phyloP scores from a whole-genome alignment of 2,329 filamentous ascomycete genomes.

The Graphilbum sp. region DNA sequence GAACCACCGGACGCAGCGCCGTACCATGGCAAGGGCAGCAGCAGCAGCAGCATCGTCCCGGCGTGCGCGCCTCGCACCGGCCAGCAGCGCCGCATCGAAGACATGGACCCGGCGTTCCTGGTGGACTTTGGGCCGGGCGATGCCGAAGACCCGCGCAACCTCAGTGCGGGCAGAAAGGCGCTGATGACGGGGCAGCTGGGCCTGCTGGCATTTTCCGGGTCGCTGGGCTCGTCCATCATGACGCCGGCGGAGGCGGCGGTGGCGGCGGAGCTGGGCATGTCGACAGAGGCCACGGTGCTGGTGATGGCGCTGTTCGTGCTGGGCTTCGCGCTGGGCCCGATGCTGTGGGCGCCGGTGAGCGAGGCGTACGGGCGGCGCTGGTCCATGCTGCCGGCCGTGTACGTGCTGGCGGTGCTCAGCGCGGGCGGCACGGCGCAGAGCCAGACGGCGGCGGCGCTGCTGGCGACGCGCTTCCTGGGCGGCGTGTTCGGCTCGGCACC shows the following conservation, averaged over 20 bases:
- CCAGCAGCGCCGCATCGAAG: neutral
- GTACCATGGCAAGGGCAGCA: too few species aligned
- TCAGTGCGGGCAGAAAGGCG: slow-evolving; percentile 22
- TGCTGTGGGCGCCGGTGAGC: slow-evolving; percentile 23
- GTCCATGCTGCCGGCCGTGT: slow-evolving; percentile 25
- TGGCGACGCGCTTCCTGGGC: slow-evolving; percentile 51
- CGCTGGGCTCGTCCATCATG: slow-evolving; percentile 32
- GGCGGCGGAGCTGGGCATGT: slow-evolving; percentile 23
- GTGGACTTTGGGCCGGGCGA: slow-evolving; percentile 15
- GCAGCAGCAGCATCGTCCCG: too few species aligned
- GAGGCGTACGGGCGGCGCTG: slow-evolving; percentile 28
- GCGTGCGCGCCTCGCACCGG: neutral
- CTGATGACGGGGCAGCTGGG: slow-evolving; percentile 31
- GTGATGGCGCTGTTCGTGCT: slow-evolving; percentile 27
- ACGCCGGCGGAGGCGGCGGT: slow-evolving; percentile 27
- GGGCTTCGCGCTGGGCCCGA: slow-evolving; percentile 22
- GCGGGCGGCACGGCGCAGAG: slow-evolving; percentile 22
- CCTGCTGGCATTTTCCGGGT: slow-evolving; percentile 31
- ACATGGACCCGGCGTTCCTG: slow-evolving; percentile 5
- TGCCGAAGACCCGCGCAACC: slow-evolving; percentile 29
- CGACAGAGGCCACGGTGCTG: slow-evolving; percentile 25
- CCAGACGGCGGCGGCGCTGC: slow-evolving; percentile 36
- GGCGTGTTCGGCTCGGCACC: slow-evolving; percentile 46
- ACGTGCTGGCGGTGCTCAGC: slow-evolving; percentile 25
- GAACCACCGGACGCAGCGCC: too few species aligned